Base-by-base conservation (phyloP, 108 stramenopile genomes). In the Bacterosira constricta region DNA sequence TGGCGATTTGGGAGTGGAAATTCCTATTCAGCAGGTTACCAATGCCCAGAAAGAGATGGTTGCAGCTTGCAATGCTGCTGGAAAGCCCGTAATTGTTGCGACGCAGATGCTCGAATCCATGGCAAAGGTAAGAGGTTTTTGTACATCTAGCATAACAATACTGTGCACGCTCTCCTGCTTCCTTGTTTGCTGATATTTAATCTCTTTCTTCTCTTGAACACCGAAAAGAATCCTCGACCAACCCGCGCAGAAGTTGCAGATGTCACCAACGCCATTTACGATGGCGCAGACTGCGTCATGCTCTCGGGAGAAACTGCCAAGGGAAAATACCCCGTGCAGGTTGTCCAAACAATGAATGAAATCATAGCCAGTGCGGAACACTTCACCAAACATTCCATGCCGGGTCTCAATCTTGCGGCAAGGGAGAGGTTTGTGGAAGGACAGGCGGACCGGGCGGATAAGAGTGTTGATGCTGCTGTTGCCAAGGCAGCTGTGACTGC, bases 211-310 rank as follows among this genome's bases (percentile, higher is more conserved):
- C 30, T 10, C 20, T 4, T 9, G 2, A 27, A 18, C 1, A 18
- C 8, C 13, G 11, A 3, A 30, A 6, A 86, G 60, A 97, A 96
- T 82, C 98, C 97, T 27, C 90, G 99, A 31, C 99, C 99, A 4
- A 99, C 99, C 0, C 86, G 98, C 7, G 99, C 99, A 4, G 99
- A 99, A 81, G 97, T 96, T 29, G 85, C 94, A 11, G 99, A 99
- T 83, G 98, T 99, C 5, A 97, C 98, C 29, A 99, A 99, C 66
- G 99, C 99, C 17, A 97, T 99, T 5, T 91, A 98, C 34, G 99
- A 99, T 71, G 99, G 99, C n/a, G 94, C 98, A 27, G 99, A 99
- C 73, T 92, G 92, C 44, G 98, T 98, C 56, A 99, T 99, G 99
- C 86, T 96, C 7, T 92, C 90, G 37, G 99, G 97, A 7, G 99